Evolutionary conservation across 768 basidiomycete species (phyloP), one percentile per base, ranked within the genome.

Genomic region (Trametes cubensis): DNA sequence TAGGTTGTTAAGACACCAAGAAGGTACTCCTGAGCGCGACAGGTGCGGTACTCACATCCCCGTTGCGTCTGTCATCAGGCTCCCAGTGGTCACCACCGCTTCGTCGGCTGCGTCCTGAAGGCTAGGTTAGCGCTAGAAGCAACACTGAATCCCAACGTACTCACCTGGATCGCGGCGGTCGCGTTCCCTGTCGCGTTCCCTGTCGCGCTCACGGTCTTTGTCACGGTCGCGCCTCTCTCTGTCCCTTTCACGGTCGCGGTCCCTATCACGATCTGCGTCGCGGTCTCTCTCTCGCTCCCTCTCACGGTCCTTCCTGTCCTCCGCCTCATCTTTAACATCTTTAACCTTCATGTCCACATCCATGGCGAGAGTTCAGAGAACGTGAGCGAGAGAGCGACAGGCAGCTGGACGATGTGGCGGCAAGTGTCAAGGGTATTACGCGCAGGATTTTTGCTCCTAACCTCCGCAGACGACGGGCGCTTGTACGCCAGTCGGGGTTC

Each of bases 341-440:
- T 90, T 91, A 70, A 74, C 79, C 75, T 89, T 88, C 88, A 90
- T 90, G 69, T 92, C 90, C 66, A 91, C 82, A 72, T 92, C 90
- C 90, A 92, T 92, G 61, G 58, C 40, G 56, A 53, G 38, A 26
- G 39, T 15, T 17, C 11, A 21, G 60, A n/a, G 50, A 13, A 50
- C 13, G 45, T 26, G 40, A 44, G 17, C 30, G 30, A 34, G 39
- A 25, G 42, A 42, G 41, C 38, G 23, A 20, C 28, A 26, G 38
- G 46, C 41, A 17, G 48, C 40, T 38, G 51, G 53, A 61, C 52
- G 39, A 46, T 48, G 53, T 61, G 60, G 53, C 52, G 52, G 60
- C 14, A 55, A 41, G 52, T 48, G 60, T 48, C 60, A 56, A 61
- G 55, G 46, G 60, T 41, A 42, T 13, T 60, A 18, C 10, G 8